Conservation (phyloP, 805 yeast genomes). For the Ogataea trehaloabstinens region DNA sequence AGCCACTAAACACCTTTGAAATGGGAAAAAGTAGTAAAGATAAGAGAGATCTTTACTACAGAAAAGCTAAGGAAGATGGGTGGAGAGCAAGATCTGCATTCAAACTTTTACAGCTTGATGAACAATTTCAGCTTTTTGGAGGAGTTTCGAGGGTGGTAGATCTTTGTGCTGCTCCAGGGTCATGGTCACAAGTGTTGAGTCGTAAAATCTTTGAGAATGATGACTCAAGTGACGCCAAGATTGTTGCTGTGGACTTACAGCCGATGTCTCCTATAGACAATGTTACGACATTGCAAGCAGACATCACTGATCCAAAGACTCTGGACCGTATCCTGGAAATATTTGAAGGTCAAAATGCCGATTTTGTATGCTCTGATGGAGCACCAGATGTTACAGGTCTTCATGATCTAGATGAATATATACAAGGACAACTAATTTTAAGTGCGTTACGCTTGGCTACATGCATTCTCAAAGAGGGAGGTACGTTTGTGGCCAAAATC, state of each 20-base stretch:
- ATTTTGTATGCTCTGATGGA: slow-evolving; percentile 94
- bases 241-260: slow-evolving; percentile 93
- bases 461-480: slow-evolving; percentile 84
- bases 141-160: slow-evolving; percentile 86
- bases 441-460: slow-evolving; percentile 92
- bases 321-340: slow-evolving; percentile 68
- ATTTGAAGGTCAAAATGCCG: slow-evolving; percentile 92
- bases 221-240: slow-evolving; percentile 43
- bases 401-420: slow-evolving; percentile 94
- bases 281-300: slow-evolving; percentile 90
- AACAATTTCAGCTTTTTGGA: slow-evolving; percentile 78
- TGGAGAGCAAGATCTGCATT: slow-evolving; percentile 97
- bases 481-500: slow-evolving; percentile 92
- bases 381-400: slow-evolving; percentile 99
- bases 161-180: slow-evolving; percentile 97
- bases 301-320: slow-evolving; percentile 94
- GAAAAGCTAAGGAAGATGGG: slow-evolving; percentile 97
- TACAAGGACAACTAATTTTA: slow-evolving; percentile 89
- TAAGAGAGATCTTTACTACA: slow-evolving; percentile 85
- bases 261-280: slow-evolving; percentile 97
- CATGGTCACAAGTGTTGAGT: slow-evolving; percentile 95
- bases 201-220: slow-evolving; percentile 50
- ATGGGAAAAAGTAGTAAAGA: slow-evolving; percentile 97
- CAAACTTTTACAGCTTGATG: slow-evolving; percentile 85
- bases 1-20: too few species aligned